Evolutionary conservation across 345 rosid species (phyloP).

Genomic region (Microthlaspi erraticum): DNA sequence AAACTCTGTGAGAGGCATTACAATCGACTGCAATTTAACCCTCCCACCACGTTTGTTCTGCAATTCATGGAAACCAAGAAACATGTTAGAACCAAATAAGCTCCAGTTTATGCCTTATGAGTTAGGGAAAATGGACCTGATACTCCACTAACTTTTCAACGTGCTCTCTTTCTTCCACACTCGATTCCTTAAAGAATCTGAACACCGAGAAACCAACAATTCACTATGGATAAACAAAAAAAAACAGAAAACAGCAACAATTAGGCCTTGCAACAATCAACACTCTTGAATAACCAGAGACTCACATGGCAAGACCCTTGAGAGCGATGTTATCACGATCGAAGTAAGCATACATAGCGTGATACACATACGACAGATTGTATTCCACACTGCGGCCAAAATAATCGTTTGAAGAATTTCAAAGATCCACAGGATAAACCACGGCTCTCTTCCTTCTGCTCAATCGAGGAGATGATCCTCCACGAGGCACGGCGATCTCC

Average conservation of each 20-base stretch:
- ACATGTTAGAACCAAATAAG: slow-evolving; percentile 4
- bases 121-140: slow-evolving; percentile 54
- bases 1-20: slow-evolving; percentile 75
- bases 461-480: no score
- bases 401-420: neutral
- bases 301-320: slow-evolving; percentile 92
- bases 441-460: no score
- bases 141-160: slow-evolving; percentile 93
- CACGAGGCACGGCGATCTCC: no score
- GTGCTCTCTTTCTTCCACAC: slow-evolving; percentile 90
- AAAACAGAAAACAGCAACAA: neutral
- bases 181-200: slow-evolving; percentile 93
- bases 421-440: neutral
- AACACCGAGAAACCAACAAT: slow-evolving; percentile 9
- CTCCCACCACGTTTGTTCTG: slow-evolving; percentile 94
- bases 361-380: slow-evolving; percentile 90
- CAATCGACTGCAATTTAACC: slow-evolving; percentile 74
- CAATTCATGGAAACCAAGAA: neutral
- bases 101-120: slow-evolving; percentile 7
- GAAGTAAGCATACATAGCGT: slow-evolving; percentile 86
- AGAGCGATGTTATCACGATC: slow-evolving; percentile 92
- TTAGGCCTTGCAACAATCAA: no score
- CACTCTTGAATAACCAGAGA: no score
- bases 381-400: slow-evolving; percentile 76
- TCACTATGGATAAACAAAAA: neutral